Percentiles rank a stretch among this genome's conserved stretches.
phyloP scores from a whole-genome alignment of 192 early-diverging fungal genomes.

The Chytriomyces sp. region DNA sequence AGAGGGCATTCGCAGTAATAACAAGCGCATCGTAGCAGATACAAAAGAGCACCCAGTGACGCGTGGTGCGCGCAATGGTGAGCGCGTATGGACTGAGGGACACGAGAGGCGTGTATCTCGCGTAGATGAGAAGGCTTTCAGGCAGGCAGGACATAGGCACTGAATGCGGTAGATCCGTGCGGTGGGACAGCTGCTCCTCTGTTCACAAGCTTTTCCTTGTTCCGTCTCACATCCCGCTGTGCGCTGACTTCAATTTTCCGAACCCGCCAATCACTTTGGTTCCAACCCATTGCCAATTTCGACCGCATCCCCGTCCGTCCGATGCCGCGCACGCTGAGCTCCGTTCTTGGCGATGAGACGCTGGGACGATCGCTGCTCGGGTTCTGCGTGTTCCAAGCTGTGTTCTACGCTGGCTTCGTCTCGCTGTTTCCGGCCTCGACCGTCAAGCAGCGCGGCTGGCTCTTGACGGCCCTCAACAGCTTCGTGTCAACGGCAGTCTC shows the following conservation, averaged over 20 bases:
- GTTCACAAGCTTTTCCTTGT: too few species aligned
- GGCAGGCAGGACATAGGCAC: not conserved
- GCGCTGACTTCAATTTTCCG: not conserved
- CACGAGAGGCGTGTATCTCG: not conserved
- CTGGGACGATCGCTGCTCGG: conserved; percentile 7
- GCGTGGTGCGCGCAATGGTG: not conserved
- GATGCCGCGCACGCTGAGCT: not conserved
- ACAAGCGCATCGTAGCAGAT: not conserved
- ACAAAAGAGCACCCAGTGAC: not conserved
- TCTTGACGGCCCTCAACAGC: conserved; percentile 47
- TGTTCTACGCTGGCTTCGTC: conserved; percentile 15
- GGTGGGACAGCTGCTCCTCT: too few species aligned
- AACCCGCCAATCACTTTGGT: not conserved
- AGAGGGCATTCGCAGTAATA: not conserved
- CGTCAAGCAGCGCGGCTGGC: conserved; percentile 50
- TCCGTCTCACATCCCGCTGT: not conserved
- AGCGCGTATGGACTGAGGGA: not conserved
- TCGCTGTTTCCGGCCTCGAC: conserved; percentile 35
- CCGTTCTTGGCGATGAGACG: conserved; percentile 13
- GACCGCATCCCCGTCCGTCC: not conserved
- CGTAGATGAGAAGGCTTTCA: not conserved
- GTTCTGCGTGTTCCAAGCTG: conserved; percentile 20
- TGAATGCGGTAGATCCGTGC: too few species aligned
- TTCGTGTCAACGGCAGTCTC: conserved; percentile 39
- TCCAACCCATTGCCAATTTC: not conserved